Conservation (phyloP, 2,329 filamentous ascomycete genomes). For the Colletotrichum viniferum region DNA sequence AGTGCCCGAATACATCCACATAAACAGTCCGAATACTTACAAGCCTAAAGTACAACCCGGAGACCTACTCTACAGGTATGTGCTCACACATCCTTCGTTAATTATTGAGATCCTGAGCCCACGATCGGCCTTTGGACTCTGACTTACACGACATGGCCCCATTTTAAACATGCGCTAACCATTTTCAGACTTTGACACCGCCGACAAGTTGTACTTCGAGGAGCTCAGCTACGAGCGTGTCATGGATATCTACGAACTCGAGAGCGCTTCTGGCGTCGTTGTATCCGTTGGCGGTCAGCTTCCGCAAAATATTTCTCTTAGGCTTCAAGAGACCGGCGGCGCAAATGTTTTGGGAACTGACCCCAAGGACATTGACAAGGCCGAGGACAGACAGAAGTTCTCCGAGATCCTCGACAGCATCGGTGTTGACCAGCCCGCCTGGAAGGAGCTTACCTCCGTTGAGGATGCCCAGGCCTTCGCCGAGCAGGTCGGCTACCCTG, state of each 20-base stretch:
- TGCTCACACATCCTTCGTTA: not conserved
- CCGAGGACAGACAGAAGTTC: conserved; percentile 98
- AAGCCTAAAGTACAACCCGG: conserved; percentile 48
- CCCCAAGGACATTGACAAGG: conserved; percentile 94
- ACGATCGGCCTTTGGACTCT: not conserved
- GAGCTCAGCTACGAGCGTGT: conserved; percentile 96
- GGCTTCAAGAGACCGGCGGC: conserved; percentile 87
- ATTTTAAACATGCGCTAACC: not conserved
- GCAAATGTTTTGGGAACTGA: conserved; percentile 93
- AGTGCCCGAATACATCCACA: conserved; percentile 31
- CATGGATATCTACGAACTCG: conserved; percentile 98
- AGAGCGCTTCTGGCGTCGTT: conserved; percentile 83
- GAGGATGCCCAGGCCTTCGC: conserved; percentile 88
- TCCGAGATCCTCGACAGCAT: conserved; percentile 97
- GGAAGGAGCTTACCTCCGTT: conserved; percentile 95
- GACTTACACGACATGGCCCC: not conserved
- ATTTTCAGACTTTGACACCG: conserved; percentile 82
- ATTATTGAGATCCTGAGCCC: not conserved
- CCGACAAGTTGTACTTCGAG: conserved; percentile 95
- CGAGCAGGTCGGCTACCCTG: conserved; percentile 85
- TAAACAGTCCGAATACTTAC: conserved; percentile 56
- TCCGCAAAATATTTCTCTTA: conserved; percentile 75
- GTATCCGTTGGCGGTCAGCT: conserved; percentile 96
- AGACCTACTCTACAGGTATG: conserved; percentile 57
- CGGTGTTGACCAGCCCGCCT: conserved; percentile 93